phyloP scores from a whole-genome alignment of 345 rosid genomes.

The Aquilaria malaccensis region DNA sequence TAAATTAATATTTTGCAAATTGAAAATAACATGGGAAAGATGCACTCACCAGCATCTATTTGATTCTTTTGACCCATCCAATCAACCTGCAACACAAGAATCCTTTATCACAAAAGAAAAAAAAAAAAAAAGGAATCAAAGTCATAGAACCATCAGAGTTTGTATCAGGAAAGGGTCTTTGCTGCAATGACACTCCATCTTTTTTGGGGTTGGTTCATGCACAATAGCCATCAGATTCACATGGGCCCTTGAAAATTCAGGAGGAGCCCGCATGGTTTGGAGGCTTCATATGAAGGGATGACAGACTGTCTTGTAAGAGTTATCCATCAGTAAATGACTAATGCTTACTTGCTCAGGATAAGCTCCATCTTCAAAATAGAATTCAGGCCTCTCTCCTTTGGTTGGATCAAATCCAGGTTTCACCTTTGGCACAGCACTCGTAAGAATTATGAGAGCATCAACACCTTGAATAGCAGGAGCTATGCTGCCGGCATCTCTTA shows the following conservation, averaged over 20 bases:
- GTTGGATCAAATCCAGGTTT: slow-evolving; percentile 83
- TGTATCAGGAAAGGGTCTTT: background rate
- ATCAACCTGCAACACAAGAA: slow-evolving; percentile 52
- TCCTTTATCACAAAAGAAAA: slow-evolving; percentile 11
- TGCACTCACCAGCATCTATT: slow-evolving; percentile 71
- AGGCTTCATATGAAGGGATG: too few species aligned
- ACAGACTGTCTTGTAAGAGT: too few species aligned
- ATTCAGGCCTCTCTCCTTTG: slow-evolving; percentile 85
- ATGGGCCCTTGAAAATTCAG: too few species aligned
- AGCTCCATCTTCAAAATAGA: slow-evolving; percentile 83
- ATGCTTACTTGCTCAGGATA: slow-evolving; percentile 78
- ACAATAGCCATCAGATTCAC: too few species aligned
- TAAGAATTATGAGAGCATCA: slow-evolving; percentile 81
- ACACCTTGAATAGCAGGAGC: slow-evolving; percentile 61
- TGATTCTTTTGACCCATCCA: slow-evolving; percentile 99
- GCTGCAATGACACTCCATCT: too few species aligned
- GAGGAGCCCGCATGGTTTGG: too few species aligned
- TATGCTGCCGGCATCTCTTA: slow-evolving; percentile 45
- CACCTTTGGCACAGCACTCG: slow-evolving; percentile 83
- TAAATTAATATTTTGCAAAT: background rate
- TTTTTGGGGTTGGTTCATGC: too few species aligned
- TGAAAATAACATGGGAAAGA: slow-evolving; percentile 9
- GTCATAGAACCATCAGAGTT: slow-evolving; percentile 2
- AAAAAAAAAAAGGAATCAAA: background rate
- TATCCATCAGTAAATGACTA: background rate